phyloP scores from a whole-genome alignment of 495 filamentous ascomycete genomes.

The Lophium mytilinum region DNA sequence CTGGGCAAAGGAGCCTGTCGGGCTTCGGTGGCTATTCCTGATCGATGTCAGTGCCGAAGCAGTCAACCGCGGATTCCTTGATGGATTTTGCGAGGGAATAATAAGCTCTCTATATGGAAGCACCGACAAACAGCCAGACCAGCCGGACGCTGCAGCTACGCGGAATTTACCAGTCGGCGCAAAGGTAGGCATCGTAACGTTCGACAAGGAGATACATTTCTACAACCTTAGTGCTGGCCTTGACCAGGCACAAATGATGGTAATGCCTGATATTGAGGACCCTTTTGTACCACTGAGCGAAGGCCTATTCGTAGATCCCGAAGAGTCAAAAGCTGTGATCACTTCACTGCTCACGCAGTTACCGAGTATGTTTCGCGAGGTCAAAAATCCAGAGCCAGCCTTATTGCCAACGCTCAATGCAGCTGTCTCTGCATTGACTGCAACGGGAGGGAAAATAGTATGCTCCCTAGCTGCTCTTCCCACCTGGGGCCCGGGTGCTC shows the following conservation, averaged over 20 bases:
- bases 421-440: conserved; percentile 67
- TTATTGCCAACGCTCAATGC: conserved; percentile 77
- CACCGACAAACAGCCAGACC: conserved; percentile 45
- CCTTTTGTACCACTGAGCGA: conserved; percentile 91
- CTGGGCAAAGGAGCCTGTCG: conserved; percentile 91
- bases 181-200: conserved; percentile 92
- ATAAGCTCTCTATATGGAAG: conserved; percentile 70
- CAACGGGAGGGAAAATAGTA: conserved; percentile 87
- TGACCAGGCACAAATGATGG: conserved; percentile 93
- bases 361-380: conserved; percentile 72
- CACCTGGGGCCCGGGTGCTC: conserved; percentile 78
- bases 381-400: conserved; percentile 83
- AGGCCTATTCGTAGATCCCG: conserved; percentile 90
- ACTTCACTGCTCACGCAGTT: conserved; percentile 71
- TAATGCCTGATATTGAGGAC: conserved; percentile 96
- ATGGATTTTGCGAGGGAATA: conserved; percentile 86
- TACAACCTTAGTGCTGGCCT: conserved; percentile 82
- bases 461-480: conserved; percentile 78
- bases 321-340: conserved; percentile 82
- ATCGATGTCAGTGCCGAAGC: conserved; percentile 91
- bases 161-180: conserved; percentile 65
- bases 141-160: conserved; percentile 40
- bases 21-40: conserved; percentile 79
- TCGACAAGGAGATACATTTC: conserved; percentile 91
- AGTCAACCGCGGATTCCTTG: conserved; percentile 79